Conservation (phyloP, 495 filamentous ascomycete genomes). For the Penicillium fimorum region DNA sequence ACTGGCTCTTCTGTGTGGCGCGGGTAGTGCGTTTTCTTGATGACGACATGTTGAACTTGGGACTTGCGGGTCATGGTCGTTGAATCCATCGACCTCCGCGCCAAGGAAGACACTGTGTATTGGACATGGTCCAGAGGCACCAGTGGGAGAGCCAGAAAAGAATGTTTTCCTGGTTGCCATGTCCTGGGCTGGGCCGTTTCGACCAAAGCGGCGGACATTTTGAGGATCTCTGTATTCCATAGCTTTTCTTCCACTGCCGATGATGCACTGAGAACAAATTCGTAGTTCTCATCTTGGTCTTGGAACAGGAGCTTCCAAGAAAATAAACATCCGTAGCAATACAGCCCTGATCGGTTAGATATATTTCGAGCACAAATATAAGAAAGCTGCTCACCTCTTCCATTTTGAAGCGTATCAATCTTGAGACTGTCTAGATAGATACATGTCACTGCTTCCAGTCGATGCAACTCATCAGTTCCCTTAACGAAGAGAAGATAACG, state of each 20-base stretch:
- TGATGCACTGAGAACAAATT: constrained; percentile 86
- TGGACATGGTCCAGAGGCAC: constrained; percentile 71
- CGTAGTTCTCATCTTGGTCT: constrained; percentile 69
- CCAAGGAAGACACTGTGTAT: constrained; percentile 67
- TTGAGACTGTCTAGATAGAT: constrained; percentile 68
- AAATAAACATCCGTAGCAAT: constrained; percentile 79
- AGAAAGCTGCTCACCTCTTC: constrained; percentile 59
- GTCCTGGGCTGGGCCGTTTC: constrained; percentile 25
- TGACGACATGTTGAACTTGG: constrained; percentile 68
- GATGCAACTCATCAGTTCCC: constrained; percentile 54
- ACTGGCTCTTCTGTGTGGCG: constrained; percentile 48
- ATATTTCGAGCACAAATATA: background rate
- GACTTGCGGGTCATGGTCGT: constrained; percentile 62
- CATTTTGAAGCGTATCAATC: constrained; percentile 77
- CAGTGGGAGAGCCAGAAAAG: constrained; percentile 63
- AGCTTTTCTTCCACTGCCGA: constrained; percentile 74
- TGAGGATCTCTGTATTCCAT: constrained; percentile 58
- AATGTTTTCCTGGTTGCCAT: constrained; percentile 36
- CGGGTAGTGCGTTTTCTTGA: constrained; percentile 80
- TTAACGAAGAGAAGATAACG: constrained; percentile 78
- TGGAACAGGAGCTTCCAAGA: constrained; percentile 96
- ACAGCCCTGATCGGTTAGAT: constrained; percentile 58
- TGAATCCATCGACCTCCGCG: constrained; percentile 74
- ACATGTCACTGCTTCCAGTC: constrained; percentile 72
- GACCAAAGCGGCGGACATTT: constrained; percentile 26